Percentiles rank a stretch among this genome's conserved stretches.
Evolutionary conservation across 2,329 filamentous ascomycete species (phyloP).

Genomic region (Emericellopsis atlantica): DNA sequence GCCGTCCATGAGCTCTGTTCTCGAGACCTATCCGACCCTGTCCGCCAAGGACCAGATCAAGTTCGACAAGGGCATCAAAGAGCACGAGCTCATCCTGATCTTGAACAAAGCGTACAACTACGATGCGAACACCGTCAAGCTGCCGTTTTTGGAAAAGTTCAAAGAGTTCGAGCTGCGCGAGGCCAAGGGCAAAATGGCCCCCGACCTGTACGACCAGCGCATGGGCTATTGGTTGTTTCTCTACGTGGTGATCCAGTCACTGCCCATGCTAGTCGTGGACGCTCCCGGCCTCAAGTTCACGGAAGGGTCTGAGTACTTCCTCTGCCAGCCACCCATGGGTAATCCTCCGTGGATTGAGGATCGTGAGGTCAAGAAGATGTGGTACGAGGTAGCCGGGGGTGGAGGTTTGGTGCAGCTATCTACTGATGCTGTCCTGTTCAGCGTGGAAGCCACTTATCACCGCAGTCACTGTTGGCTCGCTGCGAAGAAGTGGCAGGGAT

Average conservation of each 20-base stretch:
- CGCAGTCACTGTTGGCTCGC: constrained; percentile 44
- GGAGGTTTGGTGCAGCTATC: constrained; percentile 45
- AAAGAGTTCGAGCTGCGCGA: constrained; percentile 60
- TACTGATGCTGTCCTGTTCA: constrained; percentile 46
- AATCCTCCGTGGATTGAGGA: constrained; percentile 63
- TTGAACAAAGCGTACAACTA: constrained; percentile 74
- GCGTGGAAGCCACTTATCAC: constrained; percentile 47
- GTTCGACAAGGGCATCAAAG: constrained; percentile 59
- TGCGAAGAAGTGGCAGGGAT: constrained; percentile 34
- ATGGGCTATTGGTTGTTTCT: constrained; percentile 74
- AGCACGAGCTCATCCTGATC: constrained; percentile 64
- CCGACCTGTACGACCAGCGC: constrained; percentile 59
- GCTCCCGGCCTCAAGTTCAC: constrained; percentile 56
- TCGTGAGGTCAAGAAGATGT: constrained; percentile 50
- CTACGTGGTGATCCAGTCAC: constrained; percentile 63
- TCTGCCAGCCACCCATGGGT: constrained; percentile 63
- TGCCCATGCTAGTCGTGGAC: constrained; percentile 68
- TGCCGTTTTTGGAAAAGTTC: constrained; percentile 58
- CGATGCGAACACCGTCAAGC: constrained; percentile 45
- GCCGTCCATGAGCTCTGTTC: constrained; percentile 54
- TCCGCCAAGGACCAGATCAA: constrained; percentile 64
- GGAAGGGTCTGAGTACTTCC: constrained; percentile 68
- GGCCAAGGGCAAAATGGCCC: constrained; percentile 46
- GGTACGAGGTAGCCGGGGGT: constrained; percentile 62
- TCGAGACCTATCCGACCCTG: constrained; percentile 50